Base-by-base conservation (phyloP, 495 filamentous ascomycete genomes). In the Penicillium turbatum region DNA sequence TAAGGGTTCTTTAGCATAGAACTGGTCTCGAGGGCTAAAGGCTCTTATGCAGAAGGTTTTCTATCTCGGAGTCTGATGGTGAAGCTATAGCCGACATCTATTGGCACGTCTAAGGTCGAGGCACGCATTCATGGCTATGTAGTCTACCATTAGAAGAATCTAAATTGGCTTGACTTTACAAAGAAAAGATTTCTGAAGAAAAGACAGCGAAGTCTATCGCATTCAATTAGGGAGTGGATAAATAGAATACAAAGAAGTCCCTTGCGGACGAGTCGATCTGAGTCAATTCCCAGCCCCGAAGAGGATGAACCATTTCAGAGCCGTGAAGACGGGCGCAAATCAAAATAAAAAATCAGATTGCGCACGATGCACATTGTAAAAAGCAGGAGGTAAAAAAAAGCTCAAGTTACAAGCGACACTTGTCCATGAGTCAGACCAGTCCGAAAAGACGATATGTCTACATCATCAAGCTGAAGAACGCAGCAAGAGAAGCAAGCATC, bases 381-480 rank as follows among this genome's bases (percentile, higher is more conserved):
- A 5, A 7, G 8, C 4, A 16, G 21, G 12, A 34, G 8, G 16
- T 6, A 35, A 10, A 10, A 8, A 39, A 24, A 32, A 34, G 0
- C 6, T 12, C 35, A 17, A 39, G 9, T 2, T 12, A 12, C 0
- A 10, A 9, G 17, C 3, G n/a, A n/a, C n/a, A n/a, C n/a, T n/a
- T n/a, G n/a, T n/a, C n/a, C n/a, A 4, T 4, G 17, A 6, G 21
- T 24, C 21, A 24, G 21, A 2, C 21, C 21, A 24, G 21, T 24
- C 21, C 2, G 21, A 24, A 24, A 24, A 24, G 21, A 24, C 21
- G 4, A 24, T 24, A 7, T 6, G 6, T 56, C 48, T 63, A 66
- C 31, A 65, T 35, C 40, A 61, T 35, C 24, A 63, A 35, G 41
- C 42, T 44, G 16, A 63, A 48, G 52, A 66, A 53, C 11, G 52